These are phyloP conservation scores for Tetragonia tetragonoides DNA, from an alignment of 148 eudicot species.

Conservation along the genomic window DNA sequence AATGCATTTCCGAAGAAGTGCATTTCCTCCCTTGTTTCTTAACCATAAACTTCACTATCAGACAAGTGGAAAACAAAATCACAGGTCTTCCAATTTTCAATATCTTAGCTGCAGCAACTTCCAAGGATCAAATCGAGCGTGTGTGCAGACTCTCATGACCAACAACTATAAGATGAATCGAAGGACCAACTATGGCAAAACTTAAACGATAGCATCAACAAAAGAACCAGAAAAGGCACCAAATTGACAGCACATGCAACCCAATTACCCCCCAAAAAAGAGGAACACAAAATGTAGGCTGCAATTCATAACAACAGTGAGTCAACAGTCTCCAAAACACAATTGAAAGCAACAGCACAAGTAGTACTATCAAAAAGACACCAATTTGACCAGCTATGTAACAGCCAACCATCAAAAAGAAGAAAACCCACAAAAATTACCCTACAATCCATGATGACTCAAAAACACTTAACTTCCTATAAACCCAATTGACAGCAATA, in stretches of 20 bases:
- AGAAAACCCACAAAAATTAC: background rate
- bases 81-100: background rate
- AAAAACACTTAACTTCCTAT: background rate
- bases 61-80: too few relatives aligned
- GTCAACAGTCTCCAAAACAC: too few relatives aligned
- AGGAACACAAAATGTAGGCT: too few relatives aligned
- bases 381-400: background rate
- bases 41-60: too few relatives aligned
- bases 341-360: too few relatives aligned
- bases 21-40: background rate
- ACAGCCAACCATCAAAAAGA: background rate
- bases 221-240: constrained; percentile 6
- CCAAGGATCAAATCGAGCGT: background rate
- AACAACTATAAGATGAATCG: background rate
- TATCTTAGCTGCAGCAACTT: background rate
- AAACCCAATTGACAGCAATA: background rate
- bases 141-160: background rate
- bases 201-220: constrained; percentile 3
- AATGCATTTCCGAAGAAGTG: background rate
- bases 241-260: constrained; percentile 9
- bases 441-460: background rate
- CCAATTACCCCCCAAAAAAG: too few relatives aligned
- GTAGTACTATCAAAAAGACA: background rate
- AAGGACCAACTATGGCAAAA: background rate
- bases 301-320: too few relatives aligned